Evolutionary conservation across 768 basidiomycete genomes (phyloP), one percentile per base, ranked within the genome.

Genomic region (Boletus rex-veris): DNA sequence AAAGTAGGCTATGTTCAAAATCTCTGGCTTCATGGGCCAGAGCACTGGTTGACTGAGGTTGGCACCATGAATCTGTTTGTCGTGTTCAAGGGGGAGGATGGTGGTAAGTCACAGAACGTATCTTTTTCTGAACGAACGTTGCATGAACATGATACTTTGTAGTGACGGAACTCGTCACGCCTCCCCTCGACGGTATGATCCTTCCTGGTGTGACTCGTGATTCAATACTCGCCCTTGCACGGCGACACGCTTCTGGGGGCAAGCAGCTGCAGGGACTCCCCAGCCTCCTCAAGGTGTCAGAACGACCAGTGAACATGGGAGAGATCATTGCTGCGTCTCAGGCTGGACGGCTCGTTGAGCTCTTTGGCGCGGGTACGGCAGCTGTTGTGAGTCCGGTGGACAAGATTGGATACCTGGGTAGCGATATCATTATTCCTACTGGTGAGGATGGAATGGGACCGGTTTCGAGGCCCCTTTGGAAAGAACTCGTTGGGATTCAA

Each of bases 41-140:
- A 80, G 47, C 75, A 80, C 57, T 65, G 75, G 56, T 62, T 80
- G 45, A 82, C 80, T 4, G 81, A 80, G 67, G 92, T 92, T 39
- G 93, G 93, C 39, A 92, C 92, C 1, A 95, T 95, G 93, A 96
- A 96, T 71, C 72, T 93, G 68, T 95, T 95, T 57, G 83, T 87
- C 41, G 90, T 86, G 4, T 84, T 94, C 71, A 82, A 80, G 67
- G 80, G 77, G 19, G 78, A 81, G 18, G 81, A 88, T 62, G 89
- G 88, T 45, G 74, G 86, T 84, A 48, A 53, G 77, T 28, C 28
- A 28, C 26, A 57, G 45, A 11, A 30, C 50, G 4, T 48, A 11
- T 39, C 54, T 26, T 30, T 52, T 41, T 42, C 35, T 18, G 8
- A 12, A 10, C 2, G 36, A 24, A 33, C 21, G 45, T 19, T 11